Percentiles rank a stretch among this genome's conserved stretches.
These are phyloP conservation scores for Saitoella complicata DNA, from an alignment of 805 yeast genomes.

Conservation along the genomic window DNA sequence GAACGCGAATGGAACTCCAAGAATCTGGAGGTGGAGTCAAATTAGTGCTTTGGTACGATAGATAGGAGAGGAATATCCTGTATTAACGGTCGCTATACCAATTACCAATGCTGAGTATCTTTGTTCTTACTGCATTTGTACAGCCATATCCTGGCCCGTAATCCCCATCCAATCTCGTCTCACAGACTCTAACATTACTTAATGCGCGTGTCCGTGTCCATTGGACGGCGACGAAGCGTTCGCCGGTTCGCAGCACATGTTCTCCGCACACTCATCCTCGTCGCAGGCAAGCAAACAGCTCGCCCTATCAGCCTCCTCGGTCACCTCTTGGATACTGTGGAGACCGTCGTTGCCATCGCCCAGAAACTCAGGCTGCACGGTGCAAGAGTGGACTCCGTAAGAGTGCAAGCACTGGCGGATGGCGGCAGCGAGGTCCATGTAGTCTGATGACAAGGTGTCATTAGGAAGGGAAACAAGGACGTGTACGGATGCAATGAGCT, in stretches of 20 bases:
- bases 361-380: conserved; percentile 88
- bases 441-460: conserved; percentile 28
- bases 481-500: conserved; percentile 77
- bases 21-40: too few species aligned
- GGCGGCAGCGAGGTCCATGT: conserved; percentile 50
- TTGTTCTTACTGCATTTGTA: too few species aligned
- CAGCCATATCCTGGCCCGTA: too few species aligned
- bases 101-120: too few species aligned
- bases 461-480: conserved; percentile 54
- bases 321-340: too few species aligned
- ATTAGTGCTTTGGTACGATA: too few species aligned
- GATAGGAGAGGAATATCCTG: too few species aligned
- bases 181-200: too few species aligned
- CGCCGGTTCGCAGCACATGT: not conserved
- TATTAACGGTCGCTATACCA: too few species aligned
- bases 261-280: not conserved
- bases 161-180: too few species aligned
- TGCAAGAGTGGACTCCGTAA: conserved; percentile 80
- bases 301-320: conserved; percentile 1
- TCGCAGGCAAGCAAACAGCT: conserved; percentile 2
- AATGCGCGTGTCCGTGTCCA: too few species aligned
- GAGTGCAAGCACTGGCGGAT: conserved; percentile 67
- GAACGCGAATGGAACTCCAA: too few species aligned
- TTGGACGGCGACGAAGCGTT: not conserved
- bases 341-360: not conserved